Base-by-base conservation (phyloP, 106 monocot genomes). In the Dioscorea dumetorum region DNA sequence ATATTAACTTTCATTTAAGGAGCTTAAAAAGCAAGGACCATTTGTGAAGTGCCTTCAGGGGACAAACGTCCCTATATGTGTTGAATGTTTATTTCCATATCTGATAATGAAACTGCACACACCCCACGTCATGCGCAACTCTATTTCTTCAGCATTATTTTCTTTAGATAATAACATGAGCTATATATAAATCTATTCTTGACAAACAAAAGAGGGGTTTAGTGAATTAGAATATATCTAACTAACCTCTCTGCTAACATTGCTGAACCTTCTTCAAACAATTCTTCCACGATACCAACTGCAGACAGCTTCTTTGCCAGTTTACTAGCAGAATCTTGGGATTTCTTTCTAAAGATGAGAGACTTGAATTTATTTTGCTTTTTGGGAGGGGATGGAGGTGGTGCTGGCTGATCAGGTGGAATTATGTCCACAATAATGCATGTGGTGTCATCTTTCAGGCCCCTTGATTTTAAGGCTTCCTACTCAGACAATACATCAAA, bases 181-280 rank as follows among this genome's bases (percentile, higher is more conserved):
- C 41, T 41, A 41, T 41, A 41, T 3, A 41, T 41, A 41, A 41
- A 41, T 41, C 10, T 41, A 41, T 41, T 41, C 41, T 41, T 41
- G 41, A 41, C 3, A 6, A 41, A 41, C 9, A 41, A 41, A 41
- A 10, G 1, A 41, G 41, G 41, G 41, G 6, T 10, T 41, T 0
- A 3, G 41, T 41, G 9, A 41, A 41, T 41, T 41, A 41, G 5
- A 41, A 5, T 41, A 41, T 3, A 5, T 41, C 9, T 41, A 41
- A 66, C 70, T 35, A 24, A 93, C 99, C 99, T 90, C 70, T 99
- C 99, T 17, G 99, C 78, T 33, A 99, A 85, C 90, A 93, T 99
- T 18, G 99, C 99, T 32, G 99, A 99, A 75, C 99, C 99, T 93
- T 99, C 99, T 80, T 99, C 99, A 74, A 99, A 99, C 69, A 99